These are phyloP conservation scores for Marchantia paleacea DNA, from an alignment of 225 moss, liverwort and hornwort species.

Conservation along the genomic window DNA sequence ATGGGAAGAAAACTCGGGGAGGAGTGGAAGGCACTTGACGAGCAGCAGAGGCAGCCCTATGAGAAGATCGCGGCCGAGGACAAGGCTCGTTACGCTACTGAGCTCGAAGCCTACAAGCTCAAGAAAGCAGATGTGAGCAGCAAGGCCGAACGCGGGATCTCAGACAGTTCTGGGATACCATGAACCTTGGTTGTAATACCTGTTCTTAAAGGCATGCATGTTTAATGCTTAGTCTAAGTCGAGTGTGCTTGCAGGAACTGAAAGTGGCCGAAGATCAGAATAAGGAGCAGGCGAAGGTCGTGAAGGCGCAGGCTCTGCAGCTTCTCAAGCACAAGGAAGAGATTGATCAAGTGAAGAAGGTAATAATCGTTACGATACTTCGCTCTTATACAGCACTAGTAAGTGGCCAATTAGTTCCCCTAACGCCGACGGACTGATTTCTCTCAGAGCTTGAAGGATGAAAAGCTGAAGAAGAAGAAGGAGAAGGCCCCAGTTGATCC, in stretches of 20 bases:
- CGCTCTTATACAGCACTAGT: too few relatives aligned
- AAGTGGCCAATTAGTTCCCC: too few relatives aligned
- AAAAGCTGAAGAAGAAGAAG: conserved; percentile 63
- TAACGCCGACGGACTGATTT: not conserved
- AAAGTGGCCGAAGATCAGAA: conserved; percentile 54
- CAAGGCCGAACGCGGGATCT: too few relatives aligned
- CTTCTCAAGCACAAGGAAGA: conserved; percentile 75
- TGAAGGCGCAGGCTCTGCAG: conserved; percentile 71
- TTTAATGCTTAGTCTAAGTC: not conserved
- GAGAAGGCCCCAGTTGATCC: conserved; percentile 57
- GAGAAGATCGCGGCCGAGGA: conserved; percentile 69
- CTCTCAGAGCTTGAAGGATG: conserved; percentile 51
- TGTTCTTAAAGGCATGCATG: not conserved
- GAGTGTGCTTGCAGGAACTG: conserved; percentile 43
- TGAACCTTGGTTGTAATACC: not conserved
- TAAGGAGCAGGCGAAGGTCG: conserved; percentile 48
- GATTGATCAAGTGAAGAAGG: conserved; percentile 72
- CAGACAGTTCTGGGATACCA: not conserved
- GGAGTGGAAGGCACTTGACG: conserved; percentile 74
- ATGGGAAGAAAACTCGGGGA: conserved; percentile 79
- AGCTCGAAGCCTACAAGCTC: conserved; percentile 75
- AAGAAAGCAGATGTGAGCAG: conserved; percentile 62
- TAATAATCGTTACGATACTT: not conserved
- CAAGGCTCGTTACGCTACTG: conserved; percentile 65
- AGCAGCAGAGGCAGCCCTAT: conserved; percentile 52